Evolutionary conservation across 176 grass and related monocot species (phyloP).

Genomic region (Musa beccarii): DNA sequence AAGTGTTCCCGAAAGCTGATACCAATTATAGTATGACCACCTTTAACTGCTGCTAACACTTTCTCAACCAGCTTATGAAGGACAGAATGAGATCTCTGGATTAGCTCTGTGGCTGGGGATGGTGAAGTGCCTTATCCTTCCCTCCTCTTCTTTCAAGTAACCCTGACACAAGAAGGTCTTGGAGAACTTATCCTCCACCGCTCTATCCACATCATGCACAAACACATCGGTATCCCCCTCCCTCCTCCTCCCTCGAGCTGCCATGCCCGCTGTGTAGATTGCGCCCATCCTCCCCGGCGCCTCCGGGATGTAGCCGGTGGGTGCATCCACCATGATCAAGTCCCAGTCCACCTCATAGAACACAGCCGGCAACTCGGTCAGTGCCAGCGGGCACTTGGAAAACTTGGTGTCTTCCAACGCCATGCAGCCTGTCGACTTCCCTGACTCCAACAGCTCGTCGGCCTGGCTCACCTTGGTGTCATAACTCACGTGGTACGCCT

Average conservation of each 20-base stretch:
- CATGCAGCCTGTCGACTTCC: background rate
- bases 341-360: conserved; percentile 16
- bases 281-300: conserved; percentile 11
- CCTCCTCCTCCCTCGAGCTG: background rate
- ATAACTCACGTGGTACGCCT: conserved; percentile 2
- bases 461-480: conserved; percentile 10
- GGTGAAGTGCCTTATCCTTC: conserved; percentile 9
- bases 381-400: background rate
- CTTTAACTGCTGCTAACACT: no score
- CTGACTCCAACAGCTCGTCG: conserved; percentile 1
- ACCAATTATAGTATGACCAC: no score
- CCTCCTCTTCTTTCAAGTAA: conserved; percentile 3
- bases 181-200: conserved; percentile 7
- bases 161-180: conserved; percentile 6
- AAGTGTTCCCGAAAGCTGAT: no score
- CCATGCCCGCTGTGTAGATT: conserved; percentile 7
- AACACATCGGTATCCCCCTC: conserved; percentile 9
- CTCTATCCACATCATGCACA: conserved; percentile 10
- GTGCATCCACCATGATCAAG: conserved; percentile 20
- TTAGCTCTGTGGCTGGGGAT: conserved; percentile 1
- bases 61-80: background rate
- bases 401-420: background rate
- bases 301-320: conserved; percentile 7
- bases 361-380: background rate
- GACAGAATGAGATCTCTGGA: background rate